Evolutionary conservation across 768 basidiomycete species (phyloP), one percentile per base, ranked within the genome.

Genomic region (Collybiopsis luxurians): DNA sequence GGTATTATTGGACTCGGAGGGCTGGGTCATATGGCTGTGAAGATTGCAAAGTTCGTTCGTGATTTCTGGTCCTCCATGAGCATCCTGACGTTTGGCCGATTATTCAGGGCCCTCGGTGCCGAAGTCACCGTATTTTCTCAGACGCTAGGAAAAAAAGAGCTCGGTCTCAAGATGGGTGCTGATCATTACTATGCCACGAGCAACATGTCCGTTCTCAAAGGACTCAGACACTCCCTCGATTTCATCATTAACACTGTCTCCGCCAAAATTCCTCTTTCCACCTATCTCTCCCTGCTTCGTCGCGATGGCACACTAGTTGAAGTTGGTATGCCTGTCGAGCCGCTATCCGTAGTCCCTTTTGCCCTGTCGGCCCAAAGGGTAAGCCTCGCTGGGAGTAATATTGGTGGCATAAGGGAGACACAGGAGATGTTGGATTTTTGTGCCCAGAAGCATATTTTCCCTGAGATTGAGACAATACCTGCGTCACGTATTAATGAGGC

Each of bases 1-100:
- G 87, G 85, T 43, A 69, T 89, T 42, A 72, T 88, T 59, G 86
- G 86, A 42, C 78, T 89, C 36, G 86, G 86, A 36, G 86, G 85
- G 19, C 71, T 86, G 19, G 81, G 80, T 15, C 53, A 54, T 23
- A 42, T 54, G 24, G 53, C 36, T 27, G 39, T 54, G 39, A 54
- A 54, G 17, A 42, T 54, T 23, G 53, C 40, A 27, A 54, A 54
- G 53, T 54, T 2, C 21, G 53, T n/a, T n/a, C n/a, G n/a, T n/a
- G n/a, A n/a, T n/a, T 45, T 39, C 17, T 30, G 5, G 1, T 27
- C 2, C 6, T n/a, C 36, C 31, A 0, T 45, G 6, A 7, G 0
- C 69, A 66, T 62, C 15, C 7, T 6, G 15, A 23, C 10, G n/a
- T 9, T 28, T 17, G 61, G 79, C 46, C 62, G 79, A 27, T 81